Percentiles rank a stretch among this genome's conserved stretches.
These are phyloP conservation scores for Leishmania amazonensis DNA, from an alignment of 208 protist species.

Conservation along the genomic window DNA sequence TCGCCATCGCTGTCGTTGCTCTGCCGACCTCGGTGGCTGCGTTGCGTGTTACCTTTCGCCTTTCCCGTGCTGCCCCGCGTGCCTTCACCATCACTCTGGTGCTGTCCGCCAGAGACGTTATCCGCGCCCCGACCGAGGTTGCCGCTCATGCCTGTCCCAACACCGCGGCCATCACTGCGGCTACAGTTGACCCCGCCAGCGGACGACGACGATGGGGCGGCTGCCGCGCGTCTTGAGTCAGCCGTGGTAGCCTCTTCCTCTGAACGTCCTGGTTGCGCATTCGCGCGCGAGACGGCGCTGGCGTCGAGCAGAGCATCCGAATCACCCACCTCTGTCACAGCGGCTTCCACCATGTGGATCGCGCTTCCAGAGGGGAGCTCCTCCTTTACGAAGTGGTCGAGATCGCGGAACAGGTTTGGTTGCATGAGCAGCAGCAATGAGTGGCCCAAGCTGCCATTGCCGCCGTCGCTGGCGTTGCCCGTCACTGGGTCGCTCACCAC, in stretches of 20 bases:
- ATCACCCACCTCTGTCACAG: constrained; percentile 58
- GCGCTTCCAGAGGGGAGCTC: constrained; percentile 61
- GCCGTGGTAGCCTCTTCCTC: constrained; percentile 3
- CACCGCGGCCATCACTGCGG: constrained; percentile 4
- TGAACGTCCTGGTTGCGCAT: constrained; percentile 13
- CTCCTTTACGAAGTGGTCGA: constrained; percentile 77
- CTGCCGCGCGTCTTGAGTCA: not conserved
- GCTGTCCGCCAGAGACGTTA: not conserved
- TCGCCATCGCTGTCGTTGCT: not conserved
- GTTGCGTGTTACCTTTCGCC: not conserved
- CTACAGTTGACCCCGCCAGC: not conserved
- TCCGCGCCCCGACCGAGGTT: constrained; percentile 9
- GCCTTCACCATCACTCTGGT: not conserved
- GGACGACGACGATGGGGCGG: not conserved
- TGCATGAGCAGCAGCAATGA: constrained; percentile 68
- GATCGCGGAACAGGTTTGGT: constrained; percentile 71
- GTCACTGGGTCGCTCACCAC: constrained; percentile 31
- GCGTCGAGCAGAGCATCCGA: constrained; percentile 28
- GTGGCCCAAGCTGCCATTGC: not conserved
- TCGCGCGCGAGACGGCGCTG: constrained; percentile 21
- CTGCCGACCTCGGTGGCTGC: not conserved
- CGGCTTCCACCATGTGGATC: constrained; percentile 77
- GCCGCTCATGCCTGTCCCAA: constrained; percentile 15
- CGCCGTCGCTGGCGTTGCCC: constrained; percentile 1
- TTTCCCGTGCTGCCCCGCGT: not conserved